Evolutionary conservation across 176 grass and related monocot genomes (phyloP).

Genomic region (Tillandsia fasciculata): DNA sequence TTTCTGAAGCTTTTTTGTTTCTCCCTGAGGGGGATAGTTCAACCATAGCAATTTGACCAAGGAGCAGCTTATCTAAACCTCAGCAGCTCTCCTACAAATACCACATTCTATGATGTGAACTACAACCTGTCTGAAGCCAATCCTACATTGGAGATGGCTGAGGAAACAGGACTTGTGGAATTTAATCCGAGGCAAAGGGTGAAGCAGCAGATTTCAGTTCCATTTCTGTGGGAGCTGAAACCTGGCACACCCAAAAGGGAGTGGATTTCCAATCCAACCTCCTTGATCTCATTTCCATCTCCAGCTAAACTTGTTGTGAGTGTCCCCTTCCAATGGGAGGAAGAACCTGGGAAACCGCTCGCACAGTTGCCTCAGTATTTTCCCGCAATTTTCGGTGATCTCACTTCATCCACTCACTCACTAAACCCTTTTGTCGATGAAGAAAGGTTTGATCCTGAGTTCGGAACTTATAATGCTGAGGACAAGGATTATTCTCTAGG

Average conservation of each 20-base stretch:
- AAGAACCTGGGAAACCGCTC: slow-evolving; percentile 67
- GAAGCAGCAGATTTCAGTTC: slow-evolving; percentile 77
- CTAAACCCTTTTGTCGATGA: slow-evolving; percentile 58
- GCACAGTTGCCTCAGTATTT: slow-evolving; percentile 14
- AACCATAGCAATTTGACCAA: slow-evolving; percentile 58
- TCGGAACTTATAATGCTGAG: neutral
- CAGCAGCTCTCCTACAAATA: slow-evolving; percentile 33
- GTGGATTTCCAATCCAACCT: slow-evolving; percentile 49
- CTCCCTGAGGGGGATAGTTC: slow-evolving; percentile 44
- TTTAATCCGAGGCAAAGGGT: slow-evolving; percentile 42
- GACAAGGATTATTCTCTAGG: no score
- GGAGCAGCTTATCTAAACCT: slow-evolving; percentile 80
- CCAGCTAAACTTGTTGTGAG: slow-evolving; percentile 61
- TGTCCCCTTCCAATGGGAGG: slow-evolving; percentile 92
- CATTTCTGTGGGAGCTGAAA: slow-evolving; percentile 73
- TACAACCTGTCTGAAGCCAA: slow-evolving; percentile 17
- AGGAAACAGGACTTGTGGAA: slow-evolving; percentile 34
- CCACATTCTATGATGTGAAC: slow-evolving; percentile 6
- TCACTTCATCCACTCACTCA: slow-evolving; percentile 23
- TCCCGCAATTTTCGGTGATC: slow-evolving; percentile 3
- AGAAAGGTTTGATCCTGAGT: slow-evolving; percentile 32
- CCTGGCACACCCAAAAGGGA: slow-evolving; percentile 44
- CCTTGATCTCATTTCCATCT: slow-evolving; percentile 31
- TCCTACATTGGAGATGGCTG: slow-evolving; percentile 30
- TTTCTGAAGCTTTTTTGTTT: neutral